Evolutionary conservation across 176 grass and related monocot genomes (phyloP), one percentile per base, ranked within the genome.

Genomic region (Aegilops tauschii): DNA sequence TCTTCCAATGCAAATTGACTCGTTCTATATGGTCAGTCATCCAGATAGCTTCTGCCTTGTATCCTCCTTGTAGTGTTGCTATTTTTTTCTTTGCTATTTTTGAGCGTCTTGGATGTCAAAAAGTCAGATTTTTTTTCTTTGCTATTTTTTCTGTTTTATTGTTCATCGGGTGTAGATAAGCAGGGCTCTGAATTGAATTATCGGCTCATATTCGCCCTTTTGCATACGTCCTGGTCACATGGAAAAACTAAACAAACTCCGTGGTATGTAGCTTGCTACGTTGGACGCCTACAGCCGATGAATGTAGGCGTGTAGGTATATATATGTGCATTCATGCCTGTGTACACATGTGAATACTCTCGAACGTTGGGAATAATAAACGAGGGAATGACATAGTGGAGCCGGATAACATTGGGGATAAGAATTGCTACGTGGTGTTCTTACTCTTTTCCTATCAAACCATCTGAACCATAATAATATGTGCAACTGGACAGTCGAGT

Each of bases 401-500:
- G 23, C 69, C 69, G 64, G 84, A 83, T 90, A 86, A 65, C n/a
- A 83, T 79, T 90, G 84, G 10, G 35, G 89, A 90, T 87, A 87
- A 80, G 89, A 79, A 79, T 36, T 59, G 73, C 66, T 35, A 83
- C 84, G 84, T 83, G 66, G 80, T 75, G 73, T 79, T 83, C 58
- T 71, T 87, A n/a, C 56, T 74, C 12, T 76, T 49, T 50, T 76
- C 44, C 3, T 5, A 44, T 76, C 42, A 50, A 76, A 76, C 66
- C 84, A 64, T 83, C 34, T 45, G 39, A 62, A 78, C 65, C 61
- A 90, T 63, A 23, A 65, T 76, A 76, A 65, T 40, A 49, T 45
- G 27, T 79, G 30, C 65, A 84, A 84, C 81, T 89, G 71, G 69
- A 59, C 34, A 42, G 69, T 50, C 13, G 47, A 50, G 47, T 50